phyloP scores from a whole-genome alignment of 768 basidiomycete species.

The Tulasnella sp. region DNA sequence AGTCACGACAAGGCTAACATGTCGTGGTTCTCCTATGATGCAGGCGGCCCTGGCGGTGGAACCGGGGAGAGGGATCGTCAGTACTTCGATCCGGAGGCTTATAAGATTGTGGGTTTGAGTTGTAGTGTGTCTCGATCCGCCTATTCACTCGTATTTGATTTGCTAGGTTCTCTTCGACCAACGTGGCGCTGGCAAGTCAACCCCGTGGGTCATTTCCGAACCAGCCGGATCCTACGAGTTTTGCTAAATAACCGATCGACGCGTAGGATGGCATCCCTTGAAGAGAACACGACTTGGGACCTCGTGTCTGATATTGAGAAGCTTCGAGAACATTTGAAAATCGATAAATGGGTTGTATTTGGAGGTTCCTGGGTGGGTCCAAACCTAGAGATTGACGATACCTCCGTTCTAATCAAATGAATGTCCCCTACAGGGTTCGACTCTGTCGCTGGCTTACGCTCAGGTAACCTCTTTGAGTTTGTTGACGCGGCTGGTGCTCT shows the following conservation, averaged over 20 bases:
- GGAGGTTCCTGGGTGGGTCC: slow-evolving; percentile 84
- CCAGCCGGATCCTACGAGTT: neutral
- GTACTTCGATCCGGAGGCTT: no score
- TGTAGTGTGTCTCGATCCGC: neutral
- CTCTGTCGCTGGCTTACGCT: slow-evolving; percentile 78
- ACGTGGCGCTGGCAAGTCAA: slow-evolving; percentile 81
- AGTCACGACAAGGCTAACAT: neutral
- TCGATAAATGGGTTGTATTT: slow-evolving; percentile 92
- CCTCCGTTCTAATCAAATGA: neutral
- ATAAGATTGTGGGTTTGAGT: no score
- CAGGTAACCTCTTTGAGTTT: slow-evolving; percentile 47
- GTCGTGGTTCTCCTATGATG: neutral
- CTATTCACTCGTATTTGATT: neutral
- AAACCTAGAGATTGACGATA: neutral
- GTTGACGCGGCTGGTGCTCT: neutral
- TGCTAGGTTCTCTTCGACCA: slow-evolving; percentile 72
- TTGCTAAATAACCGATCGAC: slow-evolving; percentile 11
- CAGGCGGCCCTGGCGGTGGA: slow-evolving; percentile 81
- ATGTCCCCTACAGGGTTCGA: slow-evolving; percentile 60
- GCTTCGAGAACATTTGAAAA: slow-evolving; percentile 64
- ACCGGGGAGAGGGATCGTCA: slow-evolving; percentile 62
- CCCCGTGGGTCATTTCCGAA: slow-evolving; percentile 52
- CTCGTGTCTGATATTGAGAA: slow-evolving; percentile 87
- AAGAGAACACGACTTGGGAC: slow-evolving; percentile 93
- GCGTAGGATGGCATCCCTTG: slow-evolving; percentile 63